Conservation (phyloP, 768 basidiomycete species). For the Pilatotrama ljubarskyi region DNA sequence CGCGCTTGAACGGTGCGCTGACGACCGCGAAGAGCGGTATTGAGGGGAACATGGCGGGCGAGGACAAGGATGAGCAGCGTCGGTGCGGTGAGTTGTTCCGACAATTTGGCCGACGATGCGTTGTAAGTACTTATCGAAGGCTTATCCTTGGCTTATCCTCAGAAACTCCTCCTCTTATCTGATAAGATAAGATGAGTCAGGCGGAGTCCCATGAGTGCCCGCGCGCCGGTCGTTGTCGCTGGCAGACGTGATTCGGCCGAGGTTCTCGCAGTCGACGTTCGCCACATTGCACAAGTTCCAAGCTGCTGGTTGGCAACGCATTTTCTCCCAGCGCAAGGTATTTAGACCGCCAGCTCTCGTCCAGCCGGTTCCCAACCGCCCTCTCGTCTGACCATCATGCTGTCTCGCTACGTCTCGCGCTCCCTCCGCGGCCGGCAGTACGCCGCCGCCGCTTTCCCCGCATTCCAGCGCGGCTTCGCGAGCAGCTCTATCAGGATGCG, state of each 20-base stretch:
- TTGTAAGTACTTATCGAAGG: background rate
- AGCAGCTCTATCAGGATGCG: conserved; percentile 23
- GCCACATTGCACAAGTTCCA: background rate
- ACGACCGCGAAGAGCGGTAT: conserved; percentile 33
- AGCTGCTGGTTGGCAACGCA: background rate
- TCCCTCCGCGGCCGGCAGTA: conserved; percentile 17
- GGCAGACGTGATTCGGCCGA: conserved; percentile 20
- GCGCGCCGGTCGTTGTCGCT: background rate
- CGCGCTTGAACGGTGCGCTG: conserved; percentile 77
- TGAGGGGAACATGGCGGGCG: conserved; percentile 37
- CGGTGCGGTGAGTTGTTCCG: background rate
- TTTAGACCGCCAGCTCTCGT: conserved; percentile 3
- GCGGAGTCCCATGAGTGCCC: background rate
- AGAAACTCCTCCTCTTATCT: background rate
- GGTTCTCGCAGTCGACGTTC: conserved; percentile 12
- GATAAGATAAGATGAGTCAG: conserved; percentile 18
- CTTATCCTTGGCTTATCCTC: background rate
- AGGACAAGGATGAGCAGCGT: background rate
- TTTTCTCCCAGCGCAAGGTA: conserved; percentile 5
- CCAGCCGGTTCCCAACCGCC: background rate
- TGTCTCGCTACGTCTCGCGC: conserved; percentile 20
- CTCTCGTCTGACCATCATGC: conserved; percentile 10
- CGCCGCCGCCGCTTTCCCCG: background rate
- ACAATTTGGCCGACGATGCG: background rate
- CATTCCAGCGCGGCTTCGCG: conserved; percentile 21